Evolutionary conservation across 176 grass and related monocot genomes (phyloP).

Genomic region (Secale cereale): DNA sequence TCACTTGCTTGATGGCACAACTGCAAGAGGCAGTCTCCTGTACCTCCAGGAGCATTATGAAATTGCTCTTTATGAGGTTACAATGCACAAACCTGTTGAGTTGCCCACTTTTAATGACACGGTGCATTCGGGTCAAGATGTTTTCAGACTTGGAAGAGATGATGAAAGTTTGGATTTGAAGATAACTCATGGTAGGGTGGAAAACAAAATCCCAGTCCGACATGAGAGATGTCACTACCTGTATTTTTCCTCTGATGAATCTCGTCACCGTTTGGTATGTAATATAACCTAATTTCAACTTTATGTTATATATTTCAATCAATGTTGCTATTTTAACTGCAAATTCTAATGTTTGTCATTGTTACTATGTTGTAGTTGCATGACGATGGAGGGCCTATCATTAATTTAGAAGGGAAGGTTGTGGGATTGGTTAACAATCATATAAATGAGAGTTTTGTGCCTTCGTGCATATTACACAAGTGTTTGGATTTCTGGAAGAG

Average conservation of each 20-base stretch:
- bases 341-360: neutral
- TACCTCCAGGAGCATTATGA: constrained; percentile 23
- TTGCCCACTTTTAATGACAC: neutral
- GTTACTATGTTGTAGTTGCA: neutral
- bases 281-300: too few species aligned
- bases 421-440: neutral
- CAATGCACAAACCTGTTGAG: neutral
- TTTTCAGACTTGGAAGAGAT: neutral
- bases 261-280: too few species aligned
- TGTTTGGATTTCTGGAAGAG: neutral
- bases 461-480: neutral
- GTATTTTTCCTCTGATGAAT: neutral
- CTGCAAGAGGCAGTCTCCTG: neutral
- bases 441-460: neutral
- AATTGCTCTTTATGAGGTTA: neutral
- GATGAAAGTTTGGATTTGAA: neutral
- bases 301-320: neutral
- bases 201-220: neutral
- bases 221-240: neutral
- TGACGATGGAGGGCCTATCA: neutral
- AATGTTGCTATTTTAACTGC: neutral
- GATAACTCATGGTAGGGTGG: neutral
- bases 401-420: neutral
- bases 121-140: neutral
- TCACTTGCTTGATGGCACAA: neutral